Evolutionary conservation across 306 rosid species (phyloP), one percentile per base, ranked within the genome.

Genomic region (Trifolium fragiferum): DNA sequence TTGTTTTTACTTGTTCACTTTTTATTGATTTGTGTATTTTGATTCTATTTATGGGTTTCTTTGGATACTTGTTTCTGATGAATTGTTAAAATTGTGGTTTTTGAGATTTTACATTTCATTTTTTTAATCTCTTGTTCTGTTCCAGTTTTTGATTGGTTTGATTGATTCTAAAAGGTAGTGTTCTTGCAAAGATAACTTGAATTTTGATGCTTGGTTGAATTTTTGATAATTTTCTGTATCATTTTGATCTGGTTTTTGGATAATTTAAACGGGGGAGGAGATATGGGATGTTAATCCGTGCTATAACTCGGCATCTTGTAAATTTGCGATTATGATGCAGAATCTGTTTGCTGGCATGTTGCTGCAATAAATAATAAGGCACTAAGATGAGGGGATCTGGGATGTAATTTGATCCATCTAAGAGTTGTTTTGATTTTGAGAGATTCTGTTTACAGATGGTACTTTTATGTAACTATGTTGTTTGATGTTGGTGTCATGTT

Each of bases 1-100:
- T 86, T 75, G 84, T 76, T 70, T 73, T 76, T 14, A 76, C 41
- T 59, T 59, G 25, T 25, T 37, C 64, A 63, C 83, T 82, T 82
- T 80, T 63, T 54, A 33, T 76, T 58, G 70, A 50, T n/a, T 81
- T 77, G 27, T 57, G 16, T 2, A 20, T 44, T 54, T 4, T 47
- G 70, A 76, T 81, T 85, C 54, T 68, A 71, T 79, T 18, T 18
- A 46, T 80, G 73, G 73, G 27, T 72, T 61, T 69, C 33, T 43
- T 72, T 57, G 73, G 73, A 20, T 64, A 66, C 53, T 74, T 62
- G 68, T 27, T 10, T 80, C 1, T 40, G 66, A 66, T 77, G 37
- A 76, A 21, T 51, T 81, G 68, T 30, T 30, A 30, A 37, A 37
- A 37, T 41, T 71, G 68, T 75, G 21, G 81, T 33, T 74, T 79